Percentiles rank a stretch among this genome's conserved stretches.
Conservation (phyloP, 176 grass and related monocot species). For the Poa annua region DNA sequence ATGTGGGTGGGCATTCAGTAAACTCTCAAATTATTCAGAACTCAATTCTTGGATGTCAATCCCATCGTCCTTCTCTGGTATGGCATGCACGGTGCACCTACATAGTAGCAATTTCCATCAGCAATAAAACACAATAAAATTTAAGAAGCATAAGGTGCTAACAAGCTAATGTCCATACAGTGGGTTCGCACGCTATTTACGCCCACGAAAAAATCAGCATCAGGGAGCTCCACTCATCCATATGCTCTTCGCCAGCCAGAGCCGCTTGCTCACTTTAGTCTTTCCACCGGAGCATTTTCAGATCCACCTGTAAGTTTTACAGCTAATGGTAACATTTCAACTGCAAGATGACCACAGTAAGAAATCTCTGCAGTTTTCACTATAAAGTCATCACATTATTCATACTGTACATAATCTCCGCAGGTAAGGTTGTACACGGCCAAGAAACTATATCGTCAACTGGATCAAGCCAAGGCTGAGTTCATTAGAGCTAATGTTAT, state of each 20-base stretch:
- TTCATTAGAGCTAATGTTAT: constrained; percentile 75
- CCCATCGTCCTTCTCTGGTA: constrained; percentile 84
- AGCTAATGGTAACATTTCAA: constrained; percentile 21
- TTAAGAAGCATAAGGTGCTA: constrained; percentile 9
- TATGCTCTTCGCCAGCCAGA: constrained; percentile 63
- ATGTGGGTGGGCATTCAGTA: constrained; percentile 86
- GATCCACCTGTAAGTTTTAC: constrained; percentile 76
- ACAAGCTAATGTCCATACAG: constrained; percentile 48
- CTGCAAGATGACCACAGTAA: constrained; percentile 14
- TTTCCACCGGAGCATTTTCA: constrained; percentile 87
- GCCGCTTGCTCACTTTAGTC: constrained; percentile 86
- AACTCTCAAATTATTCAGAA: constrained; percentile 80
- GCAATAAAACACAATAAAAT: constrained; percentile 13
- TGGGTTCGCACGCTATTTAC: constrained; percentile 67
- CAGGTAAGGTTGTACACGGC: constrained; percentile 89
- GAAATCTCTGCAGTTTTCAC: constrained; percentile 36
- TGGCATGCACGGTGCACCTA: constrained; percentile 27
- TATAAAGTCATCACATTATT: background rate
- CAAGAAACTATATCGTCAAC: constrained; percentile 69
- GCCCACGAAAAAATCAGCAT: constrained; percentile 46
- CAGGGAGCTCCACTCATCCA: constrained; percentile 63
- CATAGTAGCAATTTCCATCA: constrained; percentile 16
- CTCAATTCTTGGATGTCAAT: constrained; percentile 95
- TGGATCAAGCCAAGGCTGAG: constrained; percentile 75
- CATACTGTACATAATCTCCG: constrained; percentile 35